phyloP scores from a whole-genome alignment of 1,284 basidiomycete genomes.

The Malassezia furfur region DNA sequence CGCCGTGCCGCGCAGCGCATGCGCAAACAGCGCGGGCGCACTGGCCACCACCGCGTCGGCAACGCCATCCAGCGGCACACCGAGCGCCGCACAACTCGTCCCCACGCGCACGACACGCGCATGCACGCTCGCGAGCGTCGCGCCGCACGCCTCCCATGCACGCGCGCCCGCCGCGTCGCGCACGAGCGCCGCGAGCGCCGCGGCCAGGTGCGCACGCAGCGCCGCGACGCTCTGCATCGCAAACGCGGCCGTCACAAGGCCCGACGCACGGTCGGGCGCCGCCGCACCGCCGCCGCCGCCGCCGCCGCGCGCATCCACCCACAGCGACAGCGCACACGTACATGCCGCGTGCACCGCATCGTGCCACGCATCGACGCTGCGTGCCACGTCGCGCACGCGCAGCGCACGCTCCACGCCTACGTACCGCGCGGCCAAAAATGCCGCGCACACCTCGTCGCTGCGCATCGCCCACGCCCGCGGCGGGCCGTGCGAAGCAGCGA shows the following conservation, averaged over 20 bases:
- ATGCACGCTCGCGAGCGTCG: background rate
- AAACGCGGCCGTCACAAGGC: background rate
- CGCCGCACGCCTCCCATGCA: background rate
- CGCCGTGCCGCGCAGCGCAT: background rate
- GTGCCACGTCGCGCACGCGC: background rate
- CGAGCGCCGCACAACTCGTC: background rate
- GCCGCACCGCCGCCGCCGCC: background rate
- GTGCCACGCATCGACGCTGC: constrained; percentile 4
- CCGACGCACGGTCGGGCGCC: no score
- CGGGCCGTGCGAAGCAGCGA: background rate
- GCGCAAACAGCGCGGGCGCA: background rate
- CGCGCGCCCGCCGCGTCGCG: background rate
- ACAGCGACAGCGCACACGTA: constrained; percentile 1
- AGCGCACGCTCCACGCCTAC: background rate
- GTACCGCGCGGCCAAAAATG: constrained; percentile 2
- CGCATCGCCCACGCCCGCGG: background rate
- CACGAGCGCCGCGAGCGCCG: background rate
- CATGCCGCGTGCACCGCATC: background rate
- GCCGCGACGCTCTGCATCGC: background rate
- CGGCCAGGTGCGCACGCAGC: background rate
- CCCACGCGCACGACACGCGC: background rate
- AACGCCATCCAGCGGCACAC: background rate
- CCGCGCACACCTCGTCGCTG: constrained; percentile 1
- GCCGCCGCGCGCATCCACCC: background rate
- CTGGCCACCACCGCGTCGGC: background rate